These are phyloP conservation scores for Lachnellula occidentalis DNA, from an alignment of 2,329 filamentous ascomycete genomes.

Conservation along the genomic window DNA sequence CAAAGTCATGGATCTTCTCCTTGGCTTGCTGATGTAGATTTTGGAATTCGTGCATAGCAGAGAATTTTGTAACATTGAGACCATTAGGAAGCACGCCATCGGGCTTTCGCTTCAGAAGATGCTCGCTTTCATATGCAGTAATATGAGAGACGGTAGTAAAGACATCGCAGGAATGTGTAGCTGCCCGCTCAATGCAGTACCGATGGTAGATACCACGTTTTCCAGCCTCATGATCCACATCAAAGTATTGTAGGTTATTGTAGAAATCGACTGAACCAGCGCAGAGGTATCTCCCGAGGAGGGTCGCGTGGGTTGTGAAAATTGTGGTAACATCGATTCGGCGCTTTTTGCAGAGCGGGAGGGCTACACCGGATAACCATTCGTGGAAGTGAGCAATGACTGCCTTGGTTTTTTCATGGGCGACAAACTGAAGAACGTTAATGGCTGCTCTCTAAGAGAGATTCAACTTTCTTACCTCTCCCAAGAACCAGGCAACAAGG, in stretches of 20 bases:
- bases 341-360: slow-evolving; percentile 87
- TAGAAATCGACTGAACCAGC: slow-evolving; percentile 98
- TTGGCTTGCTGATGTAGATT: slow-evolving; percentile 95
- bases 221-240: slow-evolving; percentile 92
- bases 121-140: slow-evolving; percentile 96
- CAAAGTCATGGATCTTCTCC: slow-evolving; percentile 97
- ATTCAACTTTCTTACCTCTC: slow-evolving; percentile 61
- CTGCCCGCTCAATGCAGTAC: slow-evolving; percentile 95
- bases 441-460: not conserved
- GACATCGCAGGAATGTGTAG: slow-evolving; percentile 87
- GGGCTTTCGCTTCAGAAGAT: slow-evolving; percentile 93
- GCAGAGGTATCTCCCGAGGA: slow-evolving; percentile 92
- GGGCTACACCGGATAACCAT: slow-evolving; percentile 90
- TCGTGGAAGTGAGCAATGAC: slow-evolving; percentile 99
- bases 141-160: slow-evolving; percentile 99
- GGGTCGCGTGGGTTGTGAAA: slow-evolving; percentile 95
- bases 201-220: slow-evolving; percentile 98
- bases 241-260: slow-evolving; percentile 96
- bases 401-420: slow-evolving; percentile 83
- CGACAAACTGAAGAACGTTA: slow-evolving; percentile 64
- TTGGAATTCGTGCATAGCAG: slow-evolving; percentile 97
- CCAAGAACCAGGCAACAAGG: slow-evolving; percentile 94
- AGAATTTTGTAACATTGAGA: slow-evolving; percentile 97
- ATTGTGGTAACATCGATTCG: slow-evolving; percentile 96
- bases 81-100: slow-evolving; percentile 96